Conservation (phyloP, 495 filamentous ascomycete species). For the Neurospora sp. region DNA sequence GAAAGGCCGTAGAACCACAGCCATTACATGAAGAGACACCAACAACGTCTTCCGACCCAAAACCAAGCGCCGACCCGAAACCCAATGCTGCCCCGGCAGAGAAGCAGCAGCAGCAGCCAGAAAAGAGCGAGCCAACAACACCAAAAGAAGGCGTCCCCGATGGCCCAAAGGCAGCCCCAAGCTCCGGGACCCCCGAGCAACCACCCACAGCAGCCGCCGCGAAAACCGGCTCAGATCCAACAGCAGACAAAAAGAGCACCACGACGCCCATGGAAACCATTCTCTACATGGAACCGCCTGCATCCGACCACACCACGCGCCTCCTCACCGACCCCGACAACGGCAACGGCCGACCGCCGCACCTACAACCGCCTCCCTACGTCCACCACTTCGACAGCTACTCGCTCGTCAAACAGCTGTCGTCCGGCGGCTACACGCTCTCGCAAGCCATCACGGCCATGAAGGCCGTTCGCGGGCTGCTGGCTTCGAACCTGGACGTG, state of each 20-base stretch:
- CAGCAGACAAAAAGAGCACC: slow-evolving; percentile 20
- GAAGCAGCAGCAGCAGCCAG: slow-evolving; percentile 7
- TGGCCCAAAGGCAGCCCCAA: background rate
- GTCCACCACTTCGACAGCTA: slow-evolving; percentile 97
- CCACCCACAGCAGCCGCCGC: background rate
- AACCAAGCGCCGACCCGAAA: slow-evolving; percentile 1
- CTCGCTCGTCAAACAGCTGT: slow-evolving; percentile 67
- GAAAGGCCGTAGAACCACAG: slow-evolving; percentile 52
- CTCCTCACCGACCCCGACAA: background rate
- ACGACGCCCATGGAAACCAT: slow-evolving; percentile 51
- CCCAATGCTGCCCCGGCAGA: slow-evolving; percentile 8
- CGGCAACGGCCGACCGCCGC: slow-evolving; percentile 26
- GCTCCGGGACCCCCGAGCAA: background rate
- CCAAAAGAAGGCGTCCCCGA: background rate
- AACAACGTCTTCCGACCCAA: background rate
- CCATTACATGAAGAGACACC: background rate
- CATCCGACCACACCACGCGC: slow-evolving; percentile 21
- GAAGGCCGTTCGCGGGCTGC: slow-evolving; percentile 71
- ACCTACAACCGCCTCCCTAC: slow-evolving; percentile 65
- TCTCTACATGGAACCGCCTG: slow-evolving; percentile 45
- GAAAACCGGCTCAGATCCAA: background rate
- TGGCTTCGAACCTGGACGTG: slow-evolving; percentile 68
- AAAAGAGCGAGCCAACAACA: slow-evolving; percentile 3
- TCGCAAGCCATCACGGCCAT: slow-evolving; percentile 69
- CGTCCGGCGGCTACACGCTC: slow-evolving; percentile 53